These are phyloP conservation scores for Fusarium sterilihyphosum DNA, from an alignment of 2,329 filamentous ascomycete species.

Conservation along the genomic window DNA sequence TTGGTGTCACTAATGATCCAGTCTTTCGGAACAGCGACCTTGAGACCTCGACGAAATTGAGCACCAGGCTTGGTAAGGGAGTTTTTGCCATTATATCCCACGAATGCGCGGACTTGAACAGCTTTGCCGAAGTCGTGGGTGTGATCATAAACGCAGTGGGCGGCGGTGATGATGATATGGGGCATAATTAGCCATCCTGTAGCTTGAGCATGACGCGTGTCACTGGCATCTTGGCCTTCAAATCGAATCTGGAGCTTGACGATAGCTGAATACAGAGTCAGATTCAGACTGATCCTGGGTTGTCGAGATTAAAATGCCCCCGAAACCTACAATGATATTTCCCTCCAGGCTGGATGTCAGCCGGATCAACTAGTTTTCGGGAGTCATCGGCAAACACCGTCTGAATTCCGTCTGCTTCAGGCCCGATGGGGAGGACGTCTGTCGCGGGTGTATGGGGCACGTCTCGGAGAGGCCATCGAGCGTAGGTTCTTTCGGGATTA, in stretches of 20 bases:
- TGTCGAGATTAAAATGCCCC: fast-evolving
- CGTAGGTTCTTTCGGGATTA: neutral
- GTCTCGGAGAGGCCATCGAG: neutral
- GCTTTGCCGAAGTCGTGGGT: neutral
- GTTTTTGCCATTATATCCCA: neutral
- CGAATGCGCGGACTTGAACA: neutral
- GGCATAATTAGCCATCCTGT: neutral
- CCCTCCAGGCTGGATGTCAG: neutral
- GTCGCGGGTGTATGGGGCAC: fast-evolving
- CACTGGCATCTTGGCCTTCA: neutral
- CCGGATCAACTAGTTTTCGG: neutral
- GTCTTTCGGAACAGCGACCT: neutral
- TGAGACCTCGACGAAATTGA: neutral
- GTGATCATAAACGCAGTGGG: neutral
- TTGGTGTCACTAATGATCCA: neutral
- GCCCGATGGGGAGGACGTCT: neutral
- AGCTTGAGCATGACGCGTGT: neutral
- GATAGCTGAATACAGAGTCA: neutral
- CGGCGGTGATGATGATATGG: neutral
- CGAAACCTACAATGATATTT: neutral
- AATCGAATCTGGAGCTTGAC: neutral
- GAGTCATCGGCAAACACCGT: neutral
- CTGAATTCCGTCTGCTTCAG: neutral
- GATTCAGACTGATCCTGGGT: fast-evolving
- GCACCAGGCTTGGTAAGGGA: neutral